Conservation (phyloP, 352 stramenopile genomes). For the Pythium dissotocum region DNA sequence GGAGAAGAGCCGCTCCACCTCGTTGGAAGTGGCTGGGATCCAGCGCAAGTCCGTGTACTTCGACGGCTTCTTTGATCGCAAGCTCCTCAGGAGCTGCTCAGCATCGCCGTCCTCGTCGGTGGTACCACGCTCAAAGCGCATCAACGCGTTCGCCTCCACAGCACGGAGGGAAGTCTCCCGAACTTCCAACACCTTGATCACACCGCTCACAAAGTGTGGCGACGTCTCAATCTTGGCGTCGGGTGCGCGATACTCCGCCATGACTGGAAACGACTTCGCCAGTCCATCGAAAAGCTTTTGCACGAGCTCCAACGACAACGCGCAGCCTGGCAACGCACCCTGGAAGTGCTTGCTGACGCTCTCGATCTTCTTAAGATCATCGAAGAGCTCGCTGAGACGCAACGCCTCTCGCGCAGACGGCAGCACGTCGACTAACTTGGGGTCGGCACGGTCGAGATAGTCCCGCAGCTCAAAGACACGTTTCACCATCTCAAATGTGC, state of each 20-base stretch:
- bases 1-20: slow-evolving; percentile 18
- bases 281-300: not conserved
- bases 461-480: not conserved
- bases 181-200: not conserved
- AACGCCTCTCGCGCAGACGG: slow-evolving; percentile 11
- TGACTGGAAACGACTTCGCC: not conserved
- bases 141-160: not conserved
- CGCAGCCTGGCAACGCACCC: not conserved
- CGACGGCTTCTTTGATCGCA: not conserved
- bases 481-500: slow-evolving; percentile 25
- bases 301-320: not conserved
- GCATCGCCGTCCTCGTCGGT: not conserved
- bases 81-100: not conserved
- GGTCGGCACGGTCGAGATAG: slow-evolving; percentile 7
- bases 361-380: slow-evolving; percentile 27
- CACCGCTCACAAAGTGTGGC: not conserved
- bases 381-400: slow-evolving; percentile 11
- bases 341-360: slow-evolving; percentile 23
- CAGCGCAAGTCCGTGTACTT: slow-evolving; percentile 6
- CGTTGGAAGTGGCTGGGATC: slow-evolving; percentile 19
- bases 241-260: not conserved
- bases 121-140: not conserved
- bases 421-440: slow-evolving; percentile 12
- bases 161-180: not conserved
- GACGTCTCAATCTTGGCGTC: not conserved